A percentile compares a stretch with the other conserved stretches of the same genome.
Evolutionary conservation across 2,329 filamentous ascomycete genomes (phyloP).

Genomic region (Knoxdaviesia capensis): DNA sequence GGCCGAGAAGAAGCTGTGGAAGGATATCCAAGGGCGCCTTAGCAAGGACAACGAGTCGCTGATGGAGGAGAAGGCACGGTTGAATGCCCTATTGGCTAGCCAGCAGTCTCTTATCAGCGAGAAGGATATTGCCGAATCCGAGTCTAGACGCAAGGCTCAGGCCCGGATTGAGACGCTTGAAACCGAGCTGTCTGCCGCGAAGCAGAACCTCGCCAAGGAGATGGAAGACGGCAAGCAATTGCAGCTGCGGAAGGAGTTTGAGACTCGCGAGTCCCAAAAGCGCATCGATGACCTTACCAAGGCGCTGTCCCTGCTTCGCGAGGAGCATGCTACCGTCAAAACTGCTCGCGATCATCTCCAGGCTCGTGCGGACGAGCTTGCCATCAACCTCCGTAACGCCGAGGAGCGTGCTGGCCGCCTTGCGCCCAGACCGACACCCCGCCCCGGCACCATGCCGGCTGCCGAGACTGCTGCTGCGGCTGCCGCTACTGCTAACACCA

Average conservation of each 20-base stretch:
- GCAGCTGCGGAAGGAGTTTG: conserved; percentile 70
- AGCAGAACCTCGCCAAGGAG: conserved; percentile 69
- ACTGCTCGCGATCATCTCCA: conserved; percentile 81
- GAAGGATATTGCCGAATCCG: conserved; percentile 65
- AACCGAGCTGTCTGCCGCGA: conserved; percentile 54
- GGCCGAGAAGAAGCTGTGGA: conserved; percentile 87
- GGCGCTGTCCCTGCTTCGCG: conserved; percentile 59
- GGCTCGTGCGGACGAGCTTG: conserved; percentile 69
- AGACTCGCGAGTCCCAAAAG: conserved; percentile 71
- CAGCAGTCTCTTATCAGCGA: conserved; percentile 85
- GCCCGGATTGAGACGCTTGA: conserved; percentile 60
- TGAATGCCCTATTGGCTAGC: conserved; percentile 66
- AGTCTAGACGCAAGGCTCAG: conserved; percentile 64
- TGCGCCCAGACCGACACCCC: conserved; percentile 55
- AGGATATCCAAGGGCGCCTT: conserved; percentile 75
- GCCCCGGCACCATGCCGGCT: conserved; percentile 20
- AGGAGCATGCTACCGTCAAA: conserved; percentile 72
- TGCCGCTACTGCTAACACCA: conserved; percentile 18
- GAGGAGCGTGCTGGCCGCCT: conserved; percentile 72
- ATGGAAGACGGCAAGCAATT: conserved; percentile 69
- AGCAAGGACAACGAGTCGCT: conserved; percentile 74
- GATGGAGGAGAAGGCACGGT: conserved; percentile 62
- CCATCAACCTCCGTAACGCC: conserved; percentile 69
- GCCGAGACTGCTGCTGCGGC: conserved; percentile 12
- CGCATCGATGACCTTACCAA: conserved; percentile 80